Conservation (phyloP, 1,284 basidiomycete genomes). For the Ganoderma sp. region DNA sequence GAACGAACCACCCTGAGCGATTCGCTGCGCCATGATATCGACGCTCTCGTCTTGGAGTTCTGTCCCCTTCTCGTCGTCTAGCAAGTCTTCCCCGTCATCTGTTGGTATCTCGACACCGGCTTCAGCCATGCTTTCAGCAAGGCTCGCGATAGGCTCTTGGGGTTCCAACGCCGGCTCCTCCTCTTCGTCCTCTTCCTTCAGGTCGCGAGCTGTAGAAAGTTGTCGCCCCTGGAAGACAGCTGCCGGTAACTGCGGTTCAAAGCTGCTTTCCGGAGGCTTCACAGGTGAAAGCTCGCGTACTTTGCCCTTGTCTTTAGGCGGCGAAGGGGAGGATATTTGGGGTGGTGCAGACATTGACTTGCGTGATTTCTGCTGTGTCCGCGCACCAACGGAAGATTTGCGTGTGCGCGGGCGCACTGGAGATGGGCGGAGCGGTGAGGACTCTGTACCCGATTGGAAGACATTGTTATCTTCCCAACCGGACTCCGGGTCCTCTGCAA, state of each 20-base stretch:
- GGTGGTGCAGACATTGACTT: constrained; percentile 78
- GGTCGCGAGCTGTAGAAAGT: constrained; percentile 29
- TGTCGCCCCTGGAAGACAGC: constrained; percentile 33
- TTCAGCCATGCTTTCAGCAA: constrained; percentile 18
- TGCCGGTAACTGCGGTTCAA: constrained; percentile 61
- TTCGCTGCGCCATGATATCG: constrained; percentile 45
- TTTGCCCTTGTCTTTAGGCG: constrained; percentile 32
- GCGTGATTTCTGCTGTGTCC: constrained; percentile 47
- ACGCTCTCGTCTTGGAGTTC: constrained; percentile 37
- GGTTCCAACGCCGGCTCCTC: constrained; percentile 5
- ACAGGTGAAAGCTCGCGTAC: constrained; percentile 29
- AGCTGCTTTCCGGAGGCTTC: constrained; percentile 46
- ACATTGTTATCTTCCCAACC: constrained; percentile 88
- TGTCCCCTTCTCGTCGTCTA: constrained; percentile 34
- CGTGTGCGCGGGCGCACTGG: constrained; percentile 55
- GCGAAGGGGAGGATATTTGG: constrained; percentile 45
- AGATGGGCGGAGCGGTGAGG: constrained; percentile 70
- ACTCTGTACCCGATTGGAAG: constrained; percentile 82
- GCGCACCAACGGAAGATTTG: constrained; percentile 48
- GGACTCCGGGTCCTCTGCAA: constrained; percentile 60
- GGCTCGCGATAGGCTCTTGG: constrained; percentile 4
- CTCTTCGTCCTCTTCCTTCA: constrained; percentile 32
- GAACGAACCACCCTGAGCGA: constrained; percentile 42
- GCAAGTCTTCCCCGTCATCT: constrained; percentile 23
- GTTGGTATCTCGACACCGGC: constrained; percentile 11